Base-by-base conservation (phyloP, 768 basidiomycete species). In the Boletus pseudopeckii region DNA sequence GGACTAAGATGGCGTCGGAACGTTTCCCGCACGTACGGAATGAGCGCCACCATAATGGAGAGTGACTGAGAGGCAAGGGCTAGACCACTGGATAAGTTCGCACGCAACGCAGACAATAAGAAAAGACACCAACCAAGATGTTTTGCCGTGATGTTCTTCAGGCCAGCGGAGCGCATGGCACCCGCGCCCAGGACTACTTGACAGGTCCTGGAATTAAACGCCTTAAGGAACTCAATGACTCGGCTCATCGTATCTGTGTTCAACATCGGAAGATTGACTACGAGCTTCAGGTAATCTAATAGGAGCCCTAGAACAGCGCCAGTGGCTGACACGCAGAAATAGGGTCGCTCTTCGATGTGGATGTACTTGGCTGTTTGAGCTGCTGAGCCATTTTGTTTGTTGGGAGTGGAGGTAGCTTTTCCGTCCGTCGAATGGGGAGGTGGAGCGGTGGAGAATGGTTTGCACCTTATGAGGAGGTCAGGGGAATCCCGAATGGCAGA, bases 101-200 rank as follows among this genome's bases (percentile, higher is more conserved):
- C 59, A 58, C 44, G 40, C 40, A 36, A 33, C 26, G 41, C 36
- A 53, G 52, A 64, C 52, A 63, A 68, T 62, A 52, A 55, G 43
- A 43, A 36, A 50, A 50, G 37, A 54, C 55, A 59, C 81, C 56
- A 58, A 91, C 93, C 94, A 22, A 99, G 79, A 75, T 99, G 96
- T 70, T 93, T 97, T 38, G 97, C 97, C 0, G 97, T 98, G 67
- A 99, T 99, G 67, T 98, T 96, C 73, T 92, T 98, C 64, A 99
- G 73, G 7, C 97, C 97, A 18, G 97, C 97, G 17, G 92, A 94
- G 40, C 94, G 80, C 95, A 98, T 98, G n/a, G 97, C 97, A 14
- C 97, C 97, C 9, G 97, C 97, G 4, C 97, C 97, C 9, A 99
- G 78, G 1, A 99, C 97, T 42, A 98, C 95, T 69, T 98, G 97